Conservation (phyloP, 2,329 filamentous ascomycete species). For the Xylaria digitata region DNA sequence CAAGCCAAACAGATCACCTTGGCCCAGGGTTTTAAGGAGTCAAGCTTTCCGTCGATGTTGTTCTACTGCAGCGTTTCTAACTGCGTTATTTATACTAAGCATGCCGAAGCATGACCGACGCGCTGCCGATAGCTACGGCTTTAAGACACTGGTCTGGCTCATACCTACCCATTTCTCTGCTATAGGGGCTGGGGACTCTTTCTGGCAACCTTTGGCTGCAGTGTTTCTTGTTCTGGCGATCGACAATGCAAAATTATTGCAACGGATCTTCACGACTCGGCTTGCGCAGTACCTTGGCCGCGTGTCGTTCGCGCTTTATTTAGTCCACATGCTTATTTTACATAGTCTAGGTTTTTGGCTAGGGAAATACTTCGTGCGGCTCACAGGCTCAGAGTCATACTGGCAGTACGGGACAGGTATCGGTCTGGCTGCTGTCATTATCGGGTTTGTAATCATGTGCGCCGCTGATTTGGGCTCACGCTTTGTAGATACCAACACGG, state of each 20-base stretch:
- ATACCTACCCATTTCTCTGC: slow-evolving; percentile 40
- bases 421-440: slow-evolving; percentile 25
- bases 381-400: slow-evolving; percentile 34
- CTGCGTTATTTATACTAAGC: slow-evolving; percentile 38
- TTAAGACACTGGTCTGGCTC: slow-evolving; percentile 34
- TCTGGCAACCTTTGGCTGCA: slow-evolving; percentile 47
- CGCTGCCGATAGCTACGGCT: slow-evolving; percentile 42
- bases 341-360: slow-evolving; percentile 42
- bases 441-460: slow-evolving; percentile 40
- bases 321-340: slow-evolving; percentile 46
- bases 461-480: slow-evolving; percentile 42
- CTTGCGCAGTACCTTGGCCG: slow-evolving; percentile 48
- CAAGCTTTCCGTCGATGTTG: background rate
- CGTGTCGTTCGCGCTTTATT: slow-evolving; percentile 47
- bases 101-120: slow-evolving; percentile 43
- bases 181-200: slow-evolving; percentile 37
- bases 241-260: slow-evolving; percentile 41
- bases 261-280: slow-evolving; percentile 46
- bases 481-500: slow-evolving; percentile 42
- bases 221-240: slow-evolving; percentile 45
- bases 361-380: slow-evolving; percentile 29
- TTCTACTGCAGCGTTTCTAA: slow-evolving; percentile 30
- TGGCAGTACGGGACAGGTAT: slow-evolving; percentile 37
- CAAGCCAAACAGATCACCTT: background rate
- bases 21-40: background rate